Evolutionary conservation across 1,139 yeast species (phyloP).

Genomic region (Taphrina populina): DNA sequence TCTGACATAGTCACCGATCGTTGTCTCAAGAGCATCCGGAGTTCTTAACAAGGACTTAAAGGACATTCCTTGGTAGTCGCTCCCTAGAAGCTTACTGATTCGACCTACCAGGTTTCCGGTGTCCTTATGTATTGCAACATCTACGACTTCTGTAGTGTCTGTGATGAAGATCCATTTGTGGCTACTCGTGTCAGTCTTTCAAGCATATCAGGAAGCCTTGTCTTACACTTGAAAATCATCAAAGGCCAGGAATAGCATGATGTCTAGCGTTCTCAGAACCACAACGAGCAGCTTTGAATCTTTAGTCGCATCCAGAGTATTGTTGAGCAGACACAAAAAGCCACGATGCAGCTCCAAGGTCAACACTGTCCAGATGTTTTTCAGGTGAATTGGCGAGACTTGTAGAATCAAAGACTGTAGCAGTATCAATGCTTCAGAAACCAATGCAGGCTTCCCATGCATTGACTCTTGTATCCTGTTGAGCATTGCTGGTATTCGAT

Average conservation of each 20-base stretch:
- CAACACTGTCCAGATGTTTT: conserved; percentile 69
- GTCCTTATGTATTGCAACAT: not conserved
- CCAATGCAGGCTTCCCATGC: conserved; percentile 42
- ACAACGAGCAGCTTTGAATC: conserved; percentile 53
- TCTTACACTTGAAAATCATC: conserved; percentile 71
- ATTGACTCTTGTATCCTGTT: conserved; percentile 33
- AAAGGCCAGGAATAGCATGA: conserved; percentile 60
- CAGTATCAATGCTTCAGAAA: conserved; percentile 55
- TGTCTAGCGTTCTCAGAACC: conserved; percentile 76
- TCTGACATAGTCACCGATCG: conserved; percentile 3
- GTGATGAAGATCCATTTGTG: conserved; percentile 11
- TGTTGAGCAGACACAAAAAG: conserved; percentile 3
- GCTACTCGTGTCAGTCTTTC: not conserved
- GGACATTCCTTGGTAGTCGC: not conserved
- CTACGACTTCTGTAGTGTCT: not conserved
- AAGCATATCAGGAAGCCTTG: not conserved
- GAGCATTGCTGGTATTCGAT: conserved; percentile 51
- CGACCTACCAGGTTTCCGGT: not conserved
- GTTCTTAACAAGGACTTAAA: conserved; percentile 5
- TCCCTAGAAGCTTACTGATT: not conserved
- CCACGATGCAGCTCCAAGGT: conserved; percentile 41
- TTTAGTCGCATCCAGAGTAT: conserved; percentile 51
- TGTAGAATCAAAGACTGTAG: conserved; percentile 63
- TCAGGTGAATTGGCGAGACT: conserved; percentile 62
- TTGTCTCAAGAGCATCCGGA: conserved; percentile 1